Conservation (phyloP, 2,329 filamentous ascomycete species). For the Apiospora sp. region DNA sequence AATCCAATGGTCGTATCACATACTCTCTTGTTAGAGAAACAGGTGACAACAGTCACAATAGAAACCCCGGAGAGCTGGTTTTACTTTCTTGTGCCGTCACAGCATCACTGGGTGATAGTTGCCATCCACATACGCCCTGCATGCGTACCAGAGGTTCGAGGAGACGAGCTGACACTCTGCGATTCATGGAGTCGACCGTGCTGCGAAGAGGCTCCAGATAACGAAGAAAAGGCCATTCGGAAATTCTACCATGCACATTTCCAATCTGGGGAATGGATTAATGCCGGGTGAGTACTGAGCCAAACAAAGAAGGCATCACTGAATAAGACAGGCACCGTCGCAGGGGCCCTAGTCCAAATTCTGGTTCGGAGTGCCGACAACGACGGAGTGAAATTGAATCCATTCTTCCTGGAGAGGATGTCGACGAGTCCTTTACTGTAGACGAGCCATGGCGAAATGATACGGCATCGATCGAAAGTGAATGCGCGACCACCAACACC, state of each 20-base stretch:
- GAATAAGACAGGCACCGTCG: background rate
- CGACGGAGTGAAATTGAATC: background rate
- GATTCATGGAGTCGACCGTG: background rate
- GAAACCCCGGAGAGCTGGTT: slow-evolving; percentile 9
- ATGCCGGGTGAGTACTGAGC: background rate
- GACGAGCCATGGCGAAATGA: background rate
- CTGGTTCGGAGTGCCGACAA: background rate
- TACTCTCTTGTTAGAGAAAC: slow-evolving; percentile 6
- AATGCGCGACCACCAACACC: background rate
- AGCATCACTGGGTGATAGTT: background rate
- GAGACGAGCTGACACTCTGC: background rate
- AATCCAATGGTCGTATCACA: background rate
- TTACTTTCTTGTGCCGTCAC: slow-evolving; percentile 2
- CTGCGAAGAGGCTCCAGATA: background rate
- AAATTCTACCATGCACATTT: background rate
- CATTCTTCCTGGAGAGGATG: background rate
- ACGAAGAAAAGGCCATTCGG: background rate
- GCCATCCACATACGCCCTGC: background rate
- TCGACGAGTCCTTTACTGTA: background rate
- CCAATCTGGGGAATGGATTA: background rate
- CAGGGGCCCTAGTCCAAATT: background rate
- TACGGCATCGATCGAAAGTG: background rate
- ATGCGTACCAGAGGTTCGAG: background rate
- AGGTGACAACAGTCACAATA: background rate
- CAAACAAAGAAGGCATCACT: background rate